Base-by-base conservation (phyloP, 2,329 filamentous ascomycete species). In the Phialocephala sp. region DNA sequence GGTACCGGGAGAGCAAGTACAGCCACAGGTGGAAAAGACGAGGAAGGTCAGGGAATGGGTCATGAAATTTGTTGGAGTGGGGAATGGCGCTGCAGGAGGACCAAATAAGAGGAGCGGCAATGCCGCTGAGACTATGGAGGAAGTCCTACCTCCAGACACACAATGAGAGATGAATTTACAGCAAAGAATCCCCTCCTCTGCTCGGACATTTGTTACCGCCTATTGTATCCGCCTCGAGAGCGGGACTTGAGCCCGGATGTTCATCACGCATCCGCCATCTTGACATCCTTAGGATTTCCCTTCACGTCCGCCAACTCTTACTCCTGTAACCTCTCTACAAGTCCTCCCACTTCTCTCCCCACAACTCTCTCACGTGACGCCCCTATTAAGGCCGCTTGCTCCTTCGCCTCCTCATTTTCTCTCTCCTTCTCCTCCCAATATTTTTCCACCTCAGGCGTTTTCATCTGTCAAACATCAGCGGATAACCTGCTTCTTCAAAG, bases 21-120 rank as follows among this genome's bases (percentile, higher is more conserved):
- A 84, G 66, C 83, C 82, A 20, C 86, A 91, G 72, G 72, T 88
- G 8, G 80, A 82, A 35, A 94, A 91, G 77, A 84, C 90, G 27
- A 83, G 80, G 68, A 83, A 82, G 57, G 92, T 96, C 41, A 87
- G 85, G 71, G 86, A 90, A 69, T 97, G 93, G 93, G 86, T 92
- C 9, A 77, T 88, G 64, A 81, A 82, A 43, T 95, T 94, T 77
- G 87, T 96, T 61, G 83, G 81, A 15, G 71, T 66, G 24, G 67
- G 68, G 22, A 22, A 32, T 22, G 47, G 8, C 39, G n/a, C 9
- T 27, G 37, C n/a, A 8, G 14, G 39, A 24, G 14, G 39, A 24
- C 35, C 11, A 18, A 65, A 54, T 18, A 64, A 62, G 12, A 32
- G 50, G 9, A 64, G 62, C 36, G 24, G 39, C 1, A 41, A 43